Evolutionary conservation across 1,139 yeast species (phyloP).

Genomic region (Candida albicans): DNA sequence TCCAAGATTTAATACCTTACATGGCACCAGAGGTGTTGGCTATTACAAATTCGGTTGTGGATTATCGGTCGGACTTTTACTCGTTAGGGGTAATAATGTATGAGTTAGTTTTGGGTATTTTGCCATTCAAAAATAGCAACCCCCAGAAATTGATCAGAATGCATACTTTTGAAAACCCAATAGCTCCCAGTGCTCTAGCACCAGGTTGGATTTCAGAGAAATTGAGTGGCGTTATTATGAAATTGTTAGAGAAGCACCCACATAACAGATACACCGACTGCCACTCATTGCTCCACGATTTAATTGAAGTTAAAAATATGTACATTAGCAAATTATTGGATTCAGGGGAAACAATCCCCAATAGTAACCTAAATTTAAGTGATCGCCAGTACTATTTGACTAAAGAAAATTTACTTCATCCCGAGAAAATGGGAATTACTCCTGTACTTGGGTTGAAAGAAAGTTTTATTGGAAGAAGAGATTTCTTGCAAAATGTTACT

Average conservation of each 20-base stretch:
- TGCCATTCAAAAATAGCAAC: conserved; percentile 47
- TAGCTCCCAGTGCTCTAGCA: conserved; percentile 38
- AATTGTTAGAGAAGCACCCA: conserved; percentile 45
- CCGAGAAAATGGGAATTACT: conserved; percentile 15
- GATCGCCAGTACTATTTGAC: conserved; percentile 10
- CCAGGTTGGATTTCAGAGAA: conserved; percentile 36
- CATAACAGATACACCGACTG: conserved; percentile 42
- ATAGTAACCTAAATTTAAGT: conserved; percentile 12
- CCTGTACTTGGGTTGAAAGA: conserved; percentile 29
- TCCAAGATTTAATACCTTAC: conserved; percentile 46
- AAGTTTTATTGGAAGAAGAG: conserved; percentile 37
- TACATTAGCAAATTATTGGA: conserved; percentile 19
- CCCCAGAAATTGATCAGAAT: conserved; percentile 41
- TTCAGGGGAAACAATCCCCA: conserved; percentile 11
- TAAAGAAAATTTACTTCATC: conserved; percentile 8
- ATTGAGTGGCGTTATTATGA: conserved; percentile 44
- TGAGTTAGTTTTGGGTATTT: conserved; percentile 45
- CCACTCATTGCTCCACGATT: conserved; percentile 38
- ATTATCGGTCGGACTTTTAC: conserved; percentile 52
- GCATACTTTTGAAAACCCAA: conserved; percentile 45
- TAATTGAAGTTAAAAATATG: conserved; percentile 23
- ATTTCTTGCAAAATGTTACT: conserved; percentile 27
- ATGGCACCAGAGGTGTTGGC: conserved; percentile 56
- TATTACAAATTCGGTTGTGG: conserved; percentile 41
- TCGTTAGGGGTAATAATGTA: conserved; percentile 52